Evolutionary conservation across 192 early-diverging fungal genomes (phyloP).

Genomic region (Gigaspora rosea): DNA sequence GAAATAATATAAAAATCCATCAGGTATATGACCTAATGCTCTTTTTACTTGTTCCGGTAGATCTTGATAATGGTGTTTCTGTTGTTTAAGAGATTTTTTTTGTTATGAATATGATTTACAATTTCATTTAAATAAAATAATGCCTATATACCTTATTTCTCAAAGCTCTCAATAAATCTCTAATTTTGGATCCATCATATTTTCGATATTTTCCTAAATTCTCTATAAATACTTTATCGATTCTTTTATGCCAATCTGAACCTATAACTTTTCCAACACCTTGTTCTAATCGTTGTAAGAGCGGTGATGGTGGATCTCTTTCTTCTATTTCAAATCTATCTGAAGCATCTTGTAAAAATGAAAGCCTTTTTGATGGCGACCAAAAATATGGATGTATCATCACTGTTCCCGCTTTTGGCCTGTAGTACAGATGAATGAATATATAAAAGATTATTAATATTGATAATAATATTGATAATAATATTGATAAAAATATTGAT

Average conservation of each 20-base stretch:
- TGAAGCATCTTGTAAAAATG: slow-evolving; percentile 92
- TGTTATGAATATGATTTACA: no score
- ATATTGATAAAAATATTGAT: no score
- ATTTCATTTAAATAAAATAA: no score
- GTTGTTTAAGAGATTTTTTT: not conserved
- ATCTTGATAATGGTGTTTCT: slow-evolving; percentile 98
- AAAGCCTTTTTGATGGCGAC: slow-evolving; percentile 78
- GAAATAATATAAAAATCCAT: slow-evolving; percentile 88
- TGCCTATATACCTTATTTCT: slow-evolving; percentile 80
- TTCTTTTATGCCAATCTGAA: slow-evolving; percentile 71
- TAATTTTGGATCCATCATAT: slow-evolving; percentile 82
- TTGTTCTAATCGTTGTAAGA: slow-evolving; percentile 69
- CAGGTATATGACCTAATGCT: slow-evolving; percentile 80
- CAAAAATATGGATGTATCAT: slow-evolving; percentile 97
- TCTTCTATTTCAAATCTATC: slow-evolving; percentile 93
- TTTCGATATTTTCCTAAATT: slow-evolving; percentile 91
- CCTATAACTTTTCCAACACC: slow-evolving; percentile 63
- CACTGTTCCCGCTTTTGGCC: slow-evolving; percentile 75
- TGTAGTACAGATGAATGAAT: slow-evolving; percentile 33
- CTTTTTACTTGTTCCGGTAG: slow-evolving; percentile 73
- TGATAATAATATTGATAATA: not conserved
- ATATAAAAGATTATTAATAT: slow-evolving; percentile 1
- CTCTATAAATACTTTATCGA: slow-evolving; percentile 72
- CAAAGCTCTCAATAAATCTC: slow-evolving; percentile 87
- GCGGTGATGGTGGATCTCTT: slow-evolving; percentile 64